Evolutionary conservation across 2,329 filamentous ascomycete species (phyloP).

Genomic region (Colletotrichum nymphaeae): DNA sequence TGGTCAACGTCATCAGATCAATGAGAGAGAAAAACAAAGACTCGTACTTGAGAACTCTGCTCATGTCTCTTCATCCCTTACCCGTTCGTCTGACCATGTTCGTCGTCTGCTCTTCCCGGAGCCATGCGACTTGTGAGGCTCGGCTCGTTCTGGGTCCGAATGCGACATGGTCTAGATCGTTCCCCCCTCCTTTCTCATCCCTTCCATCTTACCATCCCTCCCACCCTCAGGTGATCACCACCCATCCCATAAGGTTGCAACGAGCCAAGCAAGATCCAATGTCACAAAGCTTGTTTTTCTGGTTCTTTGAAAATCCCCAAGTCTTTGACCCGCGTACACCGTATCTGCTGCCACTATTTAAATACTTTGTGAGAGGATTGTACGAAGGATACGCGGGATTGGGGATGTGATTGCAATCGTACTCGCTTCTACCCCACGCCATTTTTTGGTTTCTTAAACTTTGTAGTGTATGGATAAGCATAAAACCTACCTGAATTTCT

Average conservation of each 20-base stretch:
- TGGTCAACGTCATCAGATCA: background rate
- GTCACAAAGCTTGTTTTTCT: too few relatives aligned
- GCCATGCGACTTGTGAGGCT: background rate
- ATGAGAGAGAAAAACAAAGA: background rate
- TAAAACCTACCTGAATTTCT: background rate
- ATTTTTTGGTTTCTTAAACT: background rate
- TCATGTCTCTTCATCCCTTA: background rate
- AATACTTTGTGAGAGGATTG: too few relatives aligned
- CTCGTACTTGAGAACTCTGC: constrained; percentile 5
- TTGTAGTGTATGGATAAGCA: background rate
- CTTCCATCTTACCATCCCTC: background rate
- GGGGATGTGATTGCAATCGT: too few relatives aligned
- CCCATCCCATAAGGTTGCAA: background rate
- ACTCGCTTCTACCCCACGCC: too few relatives aligned
- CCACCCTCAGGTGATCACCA: background rate
- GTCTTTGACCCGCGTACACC: too few relatives aligned
- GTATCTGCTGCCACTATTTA: too few relatives aligned
- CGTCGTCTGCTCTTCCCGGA: background rate
- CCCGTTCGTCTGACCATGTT: constrained; percentile 16
- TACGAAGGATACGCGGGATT: too few relatives aligned
- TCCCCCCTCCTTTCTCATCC: too few relatives aligned
- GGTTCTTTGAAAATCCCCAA: too few relatives aligned
- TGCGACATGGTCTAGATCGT: background rate
- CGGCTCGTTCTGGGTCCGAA: background rate
- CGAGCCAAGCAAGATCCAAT: too few relatives aligned